phyloP scores from a whole-genome alignment of 305 asterid genomes.

The Striga hermonthica region DNA sequence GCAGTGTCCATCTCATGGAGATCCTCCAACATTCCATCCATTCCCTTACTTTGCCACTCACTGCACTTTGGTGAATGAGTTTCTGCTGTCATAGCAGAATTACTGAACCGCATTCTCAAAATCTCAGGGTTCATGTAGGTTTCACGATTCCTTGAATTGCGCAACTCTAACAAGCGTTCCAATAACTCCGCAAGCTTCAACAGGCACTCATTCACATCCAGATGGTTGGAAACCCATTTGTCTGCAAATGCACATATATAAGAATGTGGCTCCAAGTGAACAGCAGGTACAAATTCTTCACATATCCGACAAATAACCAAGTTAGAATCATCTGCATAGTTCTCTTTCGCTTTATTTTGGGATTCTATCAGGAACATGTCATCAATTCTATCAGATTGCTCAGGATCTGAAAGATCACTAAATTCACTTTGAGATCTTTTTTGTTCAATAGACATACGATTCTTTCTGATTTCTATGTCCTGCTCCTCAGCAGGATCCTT shows the following conservation, averaged over 20 bases:
- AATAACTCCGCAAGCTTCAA: slow-evolving; percentile 75
- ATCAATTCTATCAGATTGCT: slow-evolving; percentile 36
- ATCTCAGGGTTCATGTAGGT: slow-evolving; percentile 56
- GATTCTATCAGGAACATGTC: slow-evolving; percentile 44
- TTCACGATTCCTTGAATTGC: slow-evolving; percentile 49
- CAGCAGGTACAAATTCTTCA: slow-evolving; percentile 76
- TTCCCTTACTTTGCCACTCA: slow-evolving; percentile 75
- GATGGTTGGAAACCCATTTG: slow-evolving; percentile 64
- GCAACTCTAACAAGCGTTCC: slow-evolving; percentile 72
- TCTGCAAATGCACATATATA: slow-evolving; percentile 92
- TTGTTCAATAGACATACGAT: slow-evolving; percentile 35
- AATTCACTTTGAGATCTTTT: slow-evolving; percentile 36
- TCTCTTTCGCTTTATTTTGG: slow-evolving; percentile 48
- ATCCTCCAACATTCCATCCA: slow-evolving; percentile 92
- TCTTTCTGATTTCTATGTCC: slow-evolving; percentile 34
- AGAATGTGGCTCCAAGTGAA: slow-evolving; percentile 89
- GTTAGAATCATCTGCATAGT: slow-evolving; percentile 53
- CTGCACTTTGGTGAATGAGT: slow-evolving; percentile 62
- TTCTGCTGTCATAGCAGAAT: slow-evolving; percentile 49
- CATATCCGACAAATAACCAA: slow-evolving; percentile 89
- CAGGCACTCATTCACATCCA: slow-evolving; percentile 81
- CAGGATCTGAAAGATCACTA: slow-evolving; percentile 36
- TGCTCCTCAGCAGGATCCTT: slow-evolving; percentile 43
- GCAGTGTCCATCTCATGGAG: slow-evolving; percentile 99
- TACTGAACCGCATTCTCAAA: slow-evolving; percentile 43